Base-by-base conservation (phyloP, 164 flowering plant species). In the Vitis cinerea region DNA sequence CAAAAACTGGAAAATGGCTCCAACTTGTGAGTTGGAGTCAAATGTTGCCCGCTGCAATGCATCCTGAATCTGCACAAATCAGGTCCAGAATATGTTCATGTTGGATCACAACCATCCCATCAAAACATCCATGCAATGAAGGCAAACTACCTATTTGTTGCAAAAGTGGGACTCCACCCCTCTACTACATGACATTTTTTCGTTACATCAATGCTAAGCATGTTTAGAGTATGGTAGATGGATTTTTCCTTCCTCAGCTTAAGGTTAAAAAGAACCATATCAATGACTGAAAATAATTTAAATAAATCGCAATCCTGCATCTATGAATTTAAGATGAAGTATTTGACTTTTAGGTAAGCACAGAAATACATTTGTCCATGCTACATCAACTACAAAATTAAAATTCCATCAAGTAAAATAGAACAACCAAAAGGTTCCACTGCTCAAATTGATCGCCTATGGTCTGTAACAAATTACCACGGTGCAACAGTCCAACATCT, bases 141-240 rank as follows among this genome's bases (percentile, higher is more conserved):
- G 59, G 9, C 23, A 54, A 54, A 56, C 17, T 72, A 92, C 98
- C 89, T 91, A 88, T 50, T 83, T 86, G 90, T 74, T 12, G 98
- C 99, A 83, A 90, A 93, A 58, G 84, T 82, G 23, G 98, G 99
- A 80, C 97, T 80, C 99, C 99, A 95, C 19, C 97, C 99, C 78
- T 95, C 99, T 70, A 87, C 98, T 61, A 95, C 99, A 55, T 93
- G 97, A 75, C 99, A 95, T 72, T 95, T 95, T 73, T 89, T 95
- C 11, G 99, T 90, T 58, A 95, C 99, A 77, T 95, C 99, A 75
- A 95, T 83, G 81, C 99, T 95, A 14, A 91, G 94, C 99, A 95
- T 95, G 80, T 93, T 91, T 48, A 95, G 75, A 16, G 93, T 93
- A 67, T 95, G 98, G 72, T 92, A 88, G 66, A 91, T 74, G 27